phyloP scores from a whole-genome alignment of 345 rosid genomes.

The Anacardium occidentale region DNA sequence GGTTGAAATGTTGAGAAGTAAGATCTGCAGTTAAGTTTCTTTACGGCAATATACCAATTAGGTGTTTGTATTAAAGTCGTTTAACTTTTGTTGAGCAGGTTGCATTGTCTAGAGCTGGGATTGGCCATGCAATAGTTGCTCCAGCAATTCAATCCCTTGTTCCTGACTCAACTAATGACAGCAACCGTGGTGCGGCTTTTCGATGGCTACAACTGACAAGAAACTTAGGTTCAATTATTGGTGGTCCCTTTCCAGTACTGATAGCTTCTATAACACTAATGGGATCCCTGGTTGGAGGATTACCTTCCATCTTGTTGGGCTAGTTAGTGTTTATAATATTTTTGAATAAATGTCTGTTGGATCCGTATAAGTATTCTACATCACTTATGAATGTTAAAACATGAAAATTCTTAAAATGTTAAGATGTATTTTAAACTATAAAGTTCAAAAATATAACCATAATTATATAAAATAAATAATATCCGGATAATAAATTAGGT shows the following conservation, averaged over 20 bases:
- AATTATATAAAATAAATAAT: too few relatives aligned
- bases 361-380: too few relatives aligned
- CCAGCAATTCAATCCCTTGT: slow-evolving; percentile 93
- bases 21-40: neutral
- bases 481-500: too few relatives aligned
- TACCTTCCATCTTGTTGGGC: slow-evolving; percentile 76
- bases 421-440: too few relatives aligned
- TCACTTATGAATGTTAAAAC: too few relatives aligned
- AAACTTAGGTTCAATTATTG: slow-evolving; percentile 72
- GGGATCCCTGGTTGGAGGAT: slow-evolving; percentile 93
- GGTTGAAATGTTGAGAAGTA: too few relatives aligned
- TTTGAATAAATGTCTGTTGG: too few relatives aligned
- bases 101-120: slow-evolving; percentile 82
- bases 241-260: slow-evolving; percentile 66
- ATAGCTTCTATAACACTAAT: slow-evolving; percentile 67
- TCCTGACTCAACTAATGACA: slow-evolving; percentile 76
- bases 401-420: too few relatives aligned
- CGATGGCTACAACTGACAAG: slow-evolving; percentile 87
- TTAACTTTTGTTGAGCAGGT: slow-evolving; percentile 46
- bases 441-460: too few relatives aligned
- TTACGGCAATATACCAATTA: too few relatives aligned
- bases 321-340: slow-evolving; percentile 43
- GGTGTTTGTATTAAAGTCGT: slow-evolving; percentile 13
- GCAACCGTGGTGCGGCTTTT: slow-evolving; percentile 78
- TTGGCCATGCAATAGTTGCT: slow-evolving; percentile 78